A percentile compares a stretch with the other conserved stretches of the same genome.
Conservation (phyloP, 306 rosid genomes). For the Lupinus albus region DNA sequence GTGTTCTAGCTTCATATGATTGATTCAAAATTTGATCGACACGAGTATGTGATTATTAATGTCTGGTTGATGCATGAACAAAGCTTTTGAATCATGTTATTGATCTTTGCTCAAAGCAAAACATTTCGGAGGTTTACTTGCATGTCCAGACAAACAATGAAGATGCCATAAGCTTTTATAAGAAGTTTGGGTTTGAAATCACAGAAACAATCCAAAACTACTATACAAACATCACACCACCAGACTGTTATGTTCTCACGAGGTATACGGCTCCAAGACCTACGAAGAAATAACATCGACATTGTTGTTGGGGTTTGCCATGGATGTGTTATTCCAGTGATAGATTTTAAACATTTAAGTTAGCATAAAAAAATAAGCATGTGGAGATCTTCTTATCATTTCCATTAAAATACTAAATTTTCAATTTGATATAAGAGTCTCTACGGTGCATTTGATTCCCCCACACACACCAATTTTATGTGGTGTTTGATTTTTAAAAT, state of each 20-base stretch:
- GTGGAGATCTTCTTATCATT: constrained; percentile 28
- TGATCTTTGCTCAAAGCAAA: constrained; percentile 80
- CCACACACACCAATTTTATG: no score
- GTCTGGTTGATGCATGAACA: constrained; percentile 71
- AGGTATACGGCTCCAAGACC: constrained; percentile 60
- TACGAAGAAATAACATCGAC: constrained; percentile 58
- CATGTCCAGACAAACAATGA: constrained; percentile 92
- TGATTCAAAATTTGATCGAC: constrained; percentile 4
- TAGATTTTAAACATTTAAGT: constrained; percentile 44
- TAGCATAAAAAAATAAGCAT: constrained; percentile 27
- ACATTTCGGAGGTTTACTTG: constrained; percentile 74
- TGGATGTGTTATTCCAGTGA: constrained; percentile 42
- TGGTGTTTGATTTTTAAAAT: neutral
- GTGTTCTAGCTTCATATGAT: constrained; percentile 24
- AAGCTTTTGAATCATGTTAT: constrained; percentile 78
- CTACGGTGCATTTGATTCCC: neutral
- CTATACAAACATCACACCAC: constrained; percentile 88
- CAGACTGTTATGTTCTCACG: constrained; percentile 87
- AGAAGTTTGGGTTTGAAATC: constrained; percentile 94
- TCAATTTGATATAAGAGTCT: constrained; percentile 21
- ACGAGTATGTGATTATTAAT: constrained; percentile 34
- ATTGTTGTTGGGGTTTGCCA: constrained; percentile 52
- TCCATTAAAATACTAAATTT: constrained; percentile 12
- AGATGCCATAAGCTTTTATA: constrained; percentile 92
- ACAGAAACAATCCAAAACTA: constrained; percentile 94